These are phyloP conservation scores for Cryphonectria parasitica DNA, from an alignment of 2,329 filamentous ascomycete genomes.

Conservation along the genomic window DNA sequence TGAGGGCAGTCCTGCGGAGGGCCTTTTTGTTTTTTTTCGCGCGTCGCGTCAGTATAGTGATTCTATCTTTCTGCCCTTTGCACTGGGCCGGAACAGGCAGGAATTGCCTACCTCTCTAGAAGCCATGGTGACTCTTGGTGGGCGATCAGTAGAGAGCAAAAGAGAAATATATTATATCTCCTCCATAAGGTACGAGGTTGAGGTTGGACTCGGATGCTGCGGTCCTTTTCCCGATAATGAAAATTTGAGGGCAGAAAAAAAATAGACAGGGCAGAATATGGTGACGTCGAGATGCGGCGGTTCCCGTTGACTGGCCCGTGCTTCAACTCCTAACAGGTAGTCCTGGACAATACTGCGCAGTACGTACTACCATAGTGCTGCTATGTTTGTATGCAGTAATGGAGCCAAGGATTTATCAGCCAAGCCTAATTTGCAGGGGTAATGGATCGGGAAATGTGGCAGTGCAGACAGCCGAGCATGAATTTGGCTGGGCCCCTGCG, in stretches of 20 bases:
- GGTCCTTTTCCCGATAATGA: not conserved
- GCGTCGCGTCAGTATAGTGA: not conserved
- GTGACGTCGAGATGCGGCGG: not conserved
- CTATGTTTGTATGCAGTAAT: not conserved
- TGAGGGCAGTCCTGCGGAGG: conserved; percentile 42
- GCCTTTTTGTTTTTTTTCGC: conserved; percentile 3
- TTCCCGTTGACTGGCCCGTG: not conserved
- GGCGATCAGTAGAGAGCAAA: too few species aligned
- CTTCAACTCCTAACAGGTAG: not conserved
- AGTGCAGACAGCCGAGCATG: not conserved
- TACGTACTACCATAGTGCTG: not conserved
- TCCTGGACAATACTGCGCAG: not conserved
- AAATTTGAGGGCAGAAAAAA: not conserved
- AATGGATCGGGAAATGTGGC: not conserved
- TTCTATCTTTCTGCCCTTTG: not conserved
- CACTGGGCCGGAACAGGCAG: not conserved
- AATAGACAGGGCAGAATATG: not conserved
- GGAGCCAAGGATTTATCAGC: conserved; percentile 6
- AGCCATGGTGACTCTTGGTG: conserved; percentile 16
- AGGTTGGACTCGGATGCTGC: not conserved
- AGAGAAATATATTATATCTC: not conserved
- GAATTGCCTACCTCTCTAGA: conserved; percentile 20
- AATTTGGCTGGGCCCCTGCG: conserved; percentile 9
- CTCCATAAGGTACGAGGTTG: not conserved
- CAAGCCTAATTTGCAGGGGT: conserved; percentile 5